Base-by-base conservation (phyloP, 2,329 filamentous ascomycete species). In the Pseudopyricularia javanii region DNA sequence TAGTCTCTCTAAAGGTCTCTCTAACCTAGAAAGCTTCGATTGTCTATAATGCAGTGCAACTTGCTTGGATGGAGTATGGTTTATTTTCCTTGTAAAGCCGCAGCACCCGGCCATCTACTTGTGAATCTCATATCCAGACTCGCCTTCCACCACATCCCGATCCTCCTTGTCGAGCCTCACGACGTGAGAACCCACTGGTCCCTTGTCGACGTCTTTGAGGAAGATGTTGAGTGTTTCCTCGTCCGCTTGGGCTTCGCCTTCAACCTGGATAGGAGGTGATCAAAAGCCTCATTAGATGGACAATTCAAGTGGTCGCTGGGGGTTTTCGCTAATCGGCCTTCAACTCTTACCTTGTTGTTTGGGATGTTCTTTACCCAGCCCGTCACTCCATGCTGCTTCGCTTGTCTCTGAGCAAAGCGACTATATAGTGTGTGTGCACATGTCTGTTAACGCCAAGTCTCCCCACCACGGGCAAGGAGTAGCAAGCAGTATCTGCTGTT, bases 201-300 rank as follows among this genome's bases (percentile, higher is more conserved):
- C 91, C 51, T 80, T 76, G 61, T 89, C 78, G 48, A 96, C 71
- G 56, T 88, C 82, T 59, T 85, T 80, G 34, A 95, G 70, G 58
- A 96, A 85, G 53, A 81, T 78, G 51, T 81, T 68, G 26, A 97
- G 65, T 2, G 76, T 68, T 1, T 80, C 75, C 1, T 82, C 74
- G 2, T 78, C 74, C 30, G 89, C 91, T 65, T 97, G 91, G 5
- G 85, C 90, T 69, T 96, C 91, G 26, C 91, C 91, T 63, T 88
- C 82, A 48, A 97, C 91, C 88, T 95, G 48, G 61, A 59, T 51
- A 54, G 49, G 47, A 17, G 50, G 14, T 35, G 33, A 28, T 15
- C 3, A 26, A 40, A 6, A 6, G 30, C 17, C 4, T n/a, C n/a
- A n/a, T n/a, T n/a, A n/a, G n/a, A n/a, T n/a, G n/a, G n/a, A n/a